Percentiles rank a stretch among this genome's conserved stretches.
These are phyloP conservation scores for Schizochytrium sp. DNA, from an alignment of 108 stramenopile genomes.

Conservation along the genomic window DNA sequence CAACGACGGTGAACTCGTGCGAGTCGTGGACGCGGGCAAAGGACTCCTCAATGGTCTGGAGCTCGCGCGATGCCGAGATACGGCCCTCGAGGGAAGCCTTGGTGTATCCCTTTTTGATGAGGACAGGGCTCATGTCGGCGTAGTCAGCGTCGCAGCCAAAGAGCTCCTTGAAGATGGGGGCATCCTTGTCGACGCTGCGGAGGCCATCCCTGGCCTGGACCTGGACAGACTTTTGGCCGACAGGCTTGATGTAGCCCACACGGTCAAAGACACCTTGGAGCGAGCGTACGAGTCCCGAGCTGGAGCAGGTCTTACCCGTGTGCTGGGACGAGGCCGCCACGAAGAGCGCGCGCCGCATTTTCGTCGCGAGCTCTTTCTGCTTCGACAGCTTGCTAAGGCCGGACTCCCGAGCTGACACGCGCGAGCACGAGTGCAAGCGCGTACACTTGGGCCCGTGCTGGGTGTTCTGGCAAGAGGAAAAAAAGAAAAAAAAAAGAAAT, in stretches of 20 bases:
- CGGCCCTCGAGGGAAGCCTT: neutral
- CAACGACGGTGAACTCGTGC: constrained; percentile 10
- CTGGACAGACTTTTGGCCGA: constrained; percentile 11
- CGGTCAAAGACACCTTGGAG: neutral
- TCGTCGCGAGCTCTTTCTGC: neutral
- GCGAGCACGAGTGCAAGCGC: neutral
- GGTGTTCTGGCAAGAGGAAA: neutral
- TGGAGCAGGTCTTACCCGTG: constrained; percentile 20
- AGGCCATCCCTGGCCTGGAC: neutral
- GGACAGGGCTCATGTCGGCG: constrained; percentile 8
- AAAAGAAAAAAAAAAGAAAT: too few relatives aligned
- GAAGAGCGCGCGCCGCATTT: neutral
- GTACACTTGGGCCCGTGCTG: neutral
- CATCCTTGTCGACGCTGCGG: constrained; percentile 19
- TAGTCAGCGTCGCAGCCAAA: neutral
- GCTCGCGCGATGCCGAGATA: neutral
- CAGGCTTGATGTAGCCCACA: constrained; percentile 21
- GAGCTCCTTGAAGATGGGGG: constrained; percentile 1
- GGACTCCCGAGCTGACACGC: neutral
- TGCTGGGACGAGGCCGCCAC: constrained; percentile 27
- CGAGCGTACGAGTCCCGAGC: neutral
- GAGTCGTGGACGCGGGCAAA: neutral
- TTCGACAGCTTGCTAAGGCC: neutral
- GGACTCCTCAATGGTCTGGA: neutral
- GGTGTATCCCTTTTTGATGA: constrained; percentile 15